Evolutionary conservation across 139 green algal species (phyloP), one percentile per base, ranked within the genome.

Genomic region (Tetradesmus obliquus): DNA sequence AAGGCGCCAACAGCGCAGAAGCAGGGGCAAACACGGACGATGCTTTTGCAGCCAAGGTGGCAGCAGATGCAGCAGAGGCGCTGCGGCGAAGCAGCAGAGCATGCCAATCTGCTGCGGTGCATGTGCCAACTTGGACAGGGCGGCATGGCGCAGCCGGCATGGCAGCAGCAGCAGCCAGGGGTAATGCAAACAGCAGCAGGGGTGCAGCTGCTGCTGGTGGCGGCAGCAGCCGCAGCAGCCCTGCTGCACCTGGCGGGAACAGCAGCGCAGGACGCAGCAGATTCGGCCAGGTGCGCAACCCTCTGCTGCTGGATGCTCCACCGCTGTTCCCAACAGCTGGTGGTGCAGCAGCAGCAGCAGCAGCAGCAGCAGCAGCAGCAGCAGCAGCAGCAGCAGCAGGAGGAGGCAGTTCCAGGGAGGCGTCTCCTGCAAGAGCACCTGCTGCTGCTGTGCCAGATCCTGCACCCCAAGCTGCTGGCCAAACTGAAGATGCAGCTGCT

Each of bases 81-180:
- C 94, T 99, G 88, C 87, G 94, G 7, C 91, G 92, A 66, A 97
- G 93, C 0, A 93, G 96, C 5, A 55, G 66, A 17, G 86, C 87
- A 0, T 93, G 93, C 76, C 88, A 88, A 22, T 55, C 87, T 12
- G 87, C 92, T n/a, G 91, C 94, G n/a, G 93, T 99, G 32, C 94
- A 92, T 82, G 89, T 93, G 62, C 97, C 97, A 53, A 99, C 97
- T 0, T 99, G 97, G 97, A 99, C 97, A 10, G 97, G 97, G 0
- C 87, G 95, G 20, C 95, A 93, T 19, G 97, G 97, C 3, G 82
- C 84, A 17, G 97, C 95, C 5, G 97, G 95, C 10, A 62, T 17
- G 95, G 4, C 76, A 80, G 55, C 22, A 15, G 71, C 57, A 66
- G 60, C 53, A 82, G 6, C 45, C 17, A 32, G 90, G 24, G 32